These are phyloP conservation scores for Gardenia jasminoides DNA, from an alignment of 257 asterid genomes.

Conservation along the genomic window DNA sequence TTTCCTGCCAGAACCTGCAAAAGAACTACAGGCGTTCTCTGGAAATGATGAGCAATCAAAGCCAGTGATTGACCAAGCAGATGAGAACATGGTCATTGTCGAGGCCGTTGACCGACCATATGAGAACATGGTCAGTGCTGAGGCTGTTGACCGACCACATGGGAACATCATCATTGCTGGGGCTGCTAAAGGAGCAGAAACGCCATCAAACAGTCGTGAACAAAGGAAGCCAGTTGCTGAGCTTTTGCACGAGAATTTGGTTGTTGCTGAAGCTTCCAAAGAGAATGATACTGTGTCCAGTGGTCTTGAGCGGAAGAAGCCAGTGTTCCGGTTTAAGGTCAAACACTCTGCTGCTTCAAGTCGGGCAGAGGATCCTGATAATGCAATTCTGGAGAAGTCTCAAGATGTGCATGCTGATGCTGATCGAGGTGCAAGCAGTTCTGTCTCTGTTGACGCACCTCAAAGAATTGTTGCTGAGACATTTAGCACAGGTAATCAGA, in stretches of 20 bases:
- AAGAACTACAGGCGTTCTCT: slow-evolving; percentile 12
- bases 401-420: slow-evolving; percentile 43
- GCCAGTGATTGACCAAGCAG: slow-evolving; percentile 13
- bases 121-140: slow-evolving; percentile 23
- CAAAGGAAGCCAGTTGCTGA: slow-evolving; percentile 27
- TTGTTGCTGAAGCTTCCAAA: slow-evolving; percentile 37
- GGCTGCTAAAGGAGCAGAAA: slow-evolving; percentile 32
- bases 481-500: slow-evolving; percentile 61
- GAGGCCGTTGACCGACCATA: slow-evolving; percentile 20
- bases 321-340: slow-evolving; percentile 74
- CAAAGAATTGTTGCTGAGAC: slow-evolving; percentile 50
- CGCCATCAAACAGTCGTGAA: slow-evolving; percentile 15
- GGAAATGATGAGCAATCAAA: slow-evolving; percentile 18
- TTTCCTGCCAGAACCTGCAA: slow-evolving; percentile 16
- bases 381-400: slow-evolving; percentile 34
- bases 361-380: slow-evolving; percentile 53
- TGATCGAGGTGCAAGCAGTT: slow-evolving; percentile 84
- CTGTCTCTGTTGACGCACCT: slow-evolving; percentile 84
- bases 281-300: slow-evolving; percentile 58
- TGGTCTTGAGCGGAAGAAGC: slow-evolving; percentile 62
- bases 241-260: slow-evolving; percentile 28
- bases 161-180: slow-evolving; percentile 25
- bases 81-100: neutral
- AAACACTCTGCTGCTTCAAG: slow-evolving; percentile 67
- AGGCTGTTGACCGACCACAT: slow-evolving; percentile 27